phyloP scores from a whole-genome alignment of 2,329 filamentous ascomycete genomes.

The Colletotrichum sp. region DNA sequence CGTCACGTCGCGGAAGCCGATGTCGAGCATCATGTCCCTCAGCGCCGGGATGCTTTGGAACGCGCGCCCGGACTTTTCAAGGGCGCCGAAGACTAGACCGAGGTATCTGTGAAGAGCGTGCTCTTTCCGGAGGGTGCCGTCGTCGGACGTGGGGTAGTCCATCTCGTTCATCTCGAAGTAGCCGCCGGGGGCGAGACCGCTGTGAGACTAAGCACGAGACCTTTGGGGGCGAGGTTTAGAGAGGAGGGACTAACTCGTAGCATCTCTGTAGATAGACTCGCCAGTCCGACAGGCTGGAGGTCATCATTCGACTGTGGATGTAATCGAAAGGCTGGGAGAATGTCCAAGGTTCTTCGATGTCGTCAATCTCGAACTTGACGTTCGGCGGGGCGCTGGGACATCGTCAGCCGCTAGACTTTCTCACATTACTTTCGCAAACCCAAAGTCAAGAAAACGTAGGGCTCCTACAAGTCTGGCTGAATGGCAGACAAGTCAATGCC shows the following conservation, averaged over 20 bases:
- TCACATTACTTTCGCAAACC: accelerated
- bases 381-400: conserved; percentile 51
- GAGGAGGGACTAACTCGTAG: conserved; percentile 21
- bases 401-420: accelerated
- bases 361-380: conserved; percentile 49
- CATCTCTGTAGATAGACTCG: conserved; percentile 34
- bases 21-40: not conserved
- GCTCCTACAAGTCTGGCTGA: conserved; percentile 35
- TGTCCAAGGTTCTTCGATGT: conserved; percentile 42
- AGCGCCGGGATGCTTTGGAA: not conserved
- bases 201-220: not conserved
- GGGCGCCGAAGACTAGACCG: not conserved
- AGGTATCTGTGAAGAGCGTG: not conserved
- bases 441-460: accelerated
- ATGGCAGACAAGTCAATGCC: conserved; percentile 47
- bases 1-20: not conserved
- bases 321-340: conserved; percentile 33
- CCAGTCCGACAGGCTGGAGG: conserved; percentile 31
- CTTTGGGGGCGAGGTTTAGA: accelerated
- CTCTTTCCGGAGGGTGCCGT: not conserved
- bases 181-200: not conserved
- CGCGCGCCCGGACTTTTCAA: not conserved
- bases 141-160: not conserved
- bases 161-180: not conserved
- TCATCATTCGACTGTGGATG: conserved; percentile 27